A percentile compares a stretch with the other conserved stretches of the same genome.
Conservation (phyloP, 441 rosid genomes). For the Gossypium trilobum region DNA sequence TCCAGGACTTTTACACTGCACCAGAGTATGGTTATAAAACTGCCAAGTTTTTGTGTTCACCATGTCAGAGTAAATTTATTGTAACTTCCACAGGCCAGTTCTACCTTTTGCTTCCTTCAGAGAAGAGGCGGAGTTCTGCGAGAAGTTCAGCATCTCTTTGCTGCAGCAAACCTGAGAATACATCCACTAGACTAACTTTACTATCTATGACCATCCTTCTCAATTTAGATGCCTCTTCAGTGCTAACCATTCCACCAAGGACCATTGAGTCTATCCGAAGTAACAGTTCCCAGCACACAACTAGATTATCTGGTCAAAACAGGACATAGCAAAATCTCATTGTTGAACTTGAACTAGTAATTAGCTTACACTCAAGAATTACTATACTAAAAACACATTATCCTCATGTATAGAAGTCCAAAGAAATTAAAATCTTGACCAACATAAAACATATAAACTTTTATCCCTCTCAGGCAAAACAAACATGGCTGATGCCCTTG, state of each 20-base stretch:
- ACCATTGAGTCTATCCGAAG: conserved; percentile 72
- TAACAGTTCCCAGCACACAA: conserved; percentile 52
- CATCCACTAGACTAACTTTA: conserved; percentile 39
- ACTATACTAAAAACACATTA: neutral
- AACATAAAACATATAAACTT: neutral
- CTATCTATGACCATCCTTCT: conserved; percentile 41
- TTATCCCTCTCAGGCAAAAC: neutral
- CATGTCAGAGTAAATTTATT: conserved; percentile 3
- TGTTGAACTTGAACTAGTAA: neutral
- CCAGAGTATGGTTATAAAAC: neutral
- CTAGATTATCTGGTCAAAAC: conserved; percentile 37
- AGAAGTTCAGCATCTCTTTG: conserved; percentile 49
- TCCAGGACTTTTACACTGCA: neutral
- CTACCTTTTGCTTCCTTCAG: conserved; percentile 43
- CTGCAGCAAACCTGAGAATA: conserved; percentile 33
- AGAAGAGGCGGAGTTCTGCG: conserved; percentile 46
- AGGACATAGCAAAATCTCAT: conserved; percentile 7
- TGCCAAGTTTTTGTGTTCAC: neutral
- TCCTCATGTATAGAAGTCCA: neutral
- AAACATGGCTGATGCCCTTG: neutral
- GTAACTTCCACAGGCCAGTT: neutral
- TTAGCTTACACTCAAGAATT: conserved; percentile 2
- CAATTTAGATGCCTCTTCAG: conserved; percentile 53
- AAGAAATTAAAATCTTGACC: neutral
- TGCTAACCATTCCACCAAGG: conserved; percentile 40